Conservation (phyloP, 2,329 filamentous ascomycete genomes). For the Aspergillus fischeri region DNA sequence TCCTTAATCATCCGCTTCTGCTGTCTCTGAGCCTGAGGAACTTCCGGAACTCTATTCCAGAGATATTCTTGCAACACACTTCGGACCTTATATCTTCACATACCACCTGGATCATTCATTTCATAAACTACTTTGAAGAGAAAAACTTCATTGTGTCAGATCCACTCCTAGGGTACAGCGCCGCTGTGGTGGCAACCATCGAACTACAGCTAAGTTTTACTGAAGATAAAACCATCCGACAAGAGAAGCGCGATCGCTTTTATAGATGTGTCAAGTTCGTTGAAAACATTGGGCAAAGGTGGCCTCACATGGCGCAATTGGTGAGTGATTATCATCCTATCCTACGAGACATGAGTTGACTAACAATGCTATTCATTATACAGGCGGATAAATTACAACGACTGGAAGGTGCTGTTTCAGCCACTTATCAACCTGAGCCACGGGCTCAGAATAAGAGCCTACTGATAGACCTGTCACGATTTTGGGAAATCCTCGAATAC, state of each 20-base stretch:
- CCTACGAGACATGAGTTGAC: neutral
- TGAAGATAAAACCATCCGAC: conserved; percentile 33
- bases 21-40: conserved; percentile 51
- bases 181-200: conserved; percentile 52
- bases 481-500: conserved; percentile 49
- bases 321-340: conserved; percentile 24
- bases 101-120: conserved; percentile 52
- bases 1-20: conserved; percentile 53
- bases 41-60: conserved; percentile 50
- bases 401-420: conserved; percentile 43
- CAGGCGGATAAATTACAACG: conserved; percentile 43
- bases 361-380: neutral
- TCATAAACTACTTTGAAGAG: conserved; percentile 46
- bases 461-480: conserved; percentile 45
- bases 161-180: conserved; percentile 48
- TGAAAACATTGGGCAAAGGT: conserved; percentile 37
- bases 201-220: conserved; percentile 53
- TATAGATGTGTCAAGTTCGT: conserved; percentile 45
- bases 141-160: conserved; percentile 46
- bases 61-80: conserved; percentile 53
- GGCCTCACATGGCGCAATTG: conserved; percentile 45
- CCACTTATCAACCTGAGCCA: conserved; percentile 38
- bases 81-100: conserved; percentile 50
- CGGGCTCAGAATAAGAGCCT: conserved; percentile 33
- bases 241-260: conserved; percentile 43